Evolutionary conservation across 2,329 filamentous ascomycete genomes (phyloP), one percentile per base, ranked within the genome.

Genomic region (Talaromyces piceae): DNA sequence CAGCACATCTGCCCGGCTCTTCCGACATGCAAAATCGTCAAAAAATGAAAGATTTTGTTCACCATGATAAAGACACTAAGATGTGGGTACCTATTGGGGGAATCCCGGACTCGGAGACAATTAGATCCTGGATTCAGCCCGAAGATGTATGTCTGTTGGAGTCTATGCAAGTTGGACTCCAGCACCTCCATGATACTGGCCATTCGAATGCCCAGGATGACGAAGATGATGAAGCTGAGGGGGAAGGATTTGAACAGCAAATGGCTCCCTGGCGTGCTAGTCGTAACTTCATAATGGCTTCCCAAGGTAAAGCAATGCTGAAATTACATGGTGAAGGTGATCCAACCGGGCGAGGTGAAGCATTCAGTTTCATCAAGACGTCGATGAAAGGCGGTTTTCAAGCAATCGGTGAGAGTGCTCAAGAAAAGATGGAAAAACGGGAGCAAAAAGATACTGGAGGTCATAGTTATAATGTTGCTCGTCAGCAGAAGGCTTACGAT

Each of bases 311-410:
- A 67, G 93, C 93, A 3, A 98, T 98, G 93, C 79, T 98, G 43
- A 87, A 91, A 59, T 79, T 98, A 11, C 91, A 96, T 60, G 93
- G 93, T 18, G 88, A 94, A 58, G 93, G 93, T 51, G 93, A 98
- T 64, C 93, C 93, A 3, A 95, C 91, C 0, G 90, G 90, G 22
- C 87, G 91, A 61, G 93, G 93, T 2, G 83, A 96, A 54, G 93
- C 88, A 2, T 95, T 97, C 74, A 96, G 88, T 66, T 96, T 98
- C 68, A 91, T 98, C 67, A 90, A 93, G 64, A 96, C 91, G 0
- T 95, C 89, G 1, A 98, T 98, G 93, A 98, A 98, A 70, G 93
- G 93, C 55, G 93, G 93, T 0, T 98, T 96, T 68, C 88, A 91
- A 63, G 86, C 90, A 18, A 81, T 94, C 23, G 90, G 89, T 18